Evolutionary conservation across 352 stramenopile species (phyloP).

Genomic region (Phytopythium boreale): DNA sequence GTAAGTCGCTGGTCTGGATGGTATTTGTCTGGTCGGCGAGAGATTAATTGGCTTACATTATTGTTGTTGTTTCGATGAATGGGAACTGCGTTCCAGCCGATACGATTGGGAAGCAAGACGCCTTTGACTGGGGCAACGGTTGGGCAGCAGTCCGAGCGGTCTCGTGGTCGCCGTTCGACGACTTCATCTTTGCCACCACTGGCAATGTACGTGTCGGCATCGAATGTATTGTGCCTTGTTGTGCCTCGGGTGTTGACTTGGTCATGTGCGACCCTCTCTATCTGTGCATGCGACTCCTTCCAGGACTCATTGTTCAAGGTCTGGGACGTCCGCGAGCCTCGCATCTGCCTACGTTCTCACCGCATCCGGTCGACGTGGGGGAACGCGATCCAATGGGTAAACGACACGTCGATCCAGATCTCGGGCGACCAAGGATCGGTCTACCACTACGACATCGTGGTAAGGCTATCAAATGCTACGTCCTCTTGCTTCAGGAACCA

Average conservation of each 20-base stretch:
- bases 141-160: constrained; percentile 82
- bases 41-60: background rate
- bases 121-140: constrained; percentile 79
- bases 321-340: constrained; percentile 81
- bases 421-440: constrained; percentile 80
- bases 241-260: background rate
- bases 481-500: background rate
- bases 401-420: constrained; percentile 70
- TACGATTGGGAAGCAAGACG: constrained; percentile 76
- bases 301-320: constrained; percentile 84
- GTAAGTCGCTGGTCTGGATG: constrained; percentile 24
- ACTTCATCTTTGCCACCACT: constrained; percentile 82
- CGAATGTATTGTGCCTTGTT: background rate
- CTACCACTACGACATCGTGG: constrained; percentile 77
- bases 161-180: constrained; percentile 78
- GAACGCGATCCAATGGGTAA: constrained; percentile 72
- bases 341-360: constrained; percentile 73
- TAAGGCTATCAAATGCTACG: constrained; percentile 19
- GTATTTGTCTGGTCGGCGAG: too few relatives aligned
- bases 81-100: constrained; percentile 57
- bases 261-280: background rate
- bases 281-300: background rate
- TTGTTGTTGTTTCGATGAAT: too few relatives aligned
- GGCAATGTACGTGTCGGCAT: constrained; percentile 56
- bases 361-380: constrained; percentile 83